phyloP scores from a whole-genome alignment of 805 yeast species.

The Henningerozyma blattae region DNA sequence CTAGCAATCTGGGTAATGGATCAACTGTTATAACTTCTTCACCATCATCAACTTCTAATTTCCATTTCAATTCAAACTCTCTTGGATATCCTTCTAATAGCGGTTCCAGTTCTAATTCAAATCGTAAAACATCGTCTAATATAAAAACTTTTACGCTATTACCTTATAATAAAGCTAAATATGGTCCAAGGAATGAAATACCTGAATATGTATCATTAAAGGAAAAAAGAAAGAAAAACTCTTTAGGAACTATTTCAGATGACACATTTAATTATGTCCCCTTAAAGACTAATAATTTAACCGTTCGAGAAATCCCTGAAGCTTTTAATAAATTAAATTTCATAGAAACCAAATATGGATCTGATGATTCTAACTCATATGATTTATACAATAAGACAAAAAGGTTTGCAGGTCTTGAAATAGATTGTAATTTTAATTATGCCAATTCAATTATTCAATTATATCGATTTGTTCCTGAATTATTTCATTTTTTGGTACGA shows the following conservation, averaged over 20 bases:
- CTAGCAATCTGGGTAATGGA: conserved; percentile 1
- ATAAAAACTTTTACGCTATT: conserved; percentile 31
- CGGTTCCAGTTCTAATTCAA: neutral
- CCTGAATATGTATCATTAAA: conserved; percentile 30
- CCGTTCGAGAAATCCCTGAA: conserved; percentile 49
- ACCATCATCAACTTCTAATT: neutral
- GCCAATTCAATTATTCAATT: conserved; percentile 72
- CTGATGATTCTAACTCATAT: conserved; percentile 89
- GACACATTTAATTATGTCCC: conserved; percentile 14
- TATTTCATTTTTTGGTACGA: conserved; percentile 52
- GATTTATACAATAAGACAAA: conserved; percentile 64
- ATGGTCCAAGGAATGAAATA: conserved; percentile 43
- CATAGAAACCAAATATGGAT: conserved; percentile 80
- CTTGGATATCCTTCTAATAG: neutral
- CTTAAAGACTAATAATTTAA: conserved; percentile 21
- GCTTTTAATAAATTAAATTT: conserved; percentile 68
- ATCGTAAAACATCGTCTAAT: no score
- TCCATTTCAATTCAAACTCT: neutral
- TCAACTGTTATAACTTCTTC: neutral
- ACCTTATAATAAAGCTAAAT: conserved; percentile 44
- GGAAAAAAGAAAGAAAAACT: conserved; percentile 15
- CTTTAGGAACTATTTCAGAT: conserved; percentile 7
- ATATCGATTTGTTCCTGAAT: conserved; percentile 61
- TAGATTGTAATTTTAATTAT: conserved; percentile 67
- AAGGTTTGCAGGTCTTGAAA: conserved; percentile 77